A percentile compares a stretch with the other conserved stretches of the same genome.
phyloP scores from a whole-genome alignment of 345 rosid genomes.

The Ceriops zippeliana region DNA sequence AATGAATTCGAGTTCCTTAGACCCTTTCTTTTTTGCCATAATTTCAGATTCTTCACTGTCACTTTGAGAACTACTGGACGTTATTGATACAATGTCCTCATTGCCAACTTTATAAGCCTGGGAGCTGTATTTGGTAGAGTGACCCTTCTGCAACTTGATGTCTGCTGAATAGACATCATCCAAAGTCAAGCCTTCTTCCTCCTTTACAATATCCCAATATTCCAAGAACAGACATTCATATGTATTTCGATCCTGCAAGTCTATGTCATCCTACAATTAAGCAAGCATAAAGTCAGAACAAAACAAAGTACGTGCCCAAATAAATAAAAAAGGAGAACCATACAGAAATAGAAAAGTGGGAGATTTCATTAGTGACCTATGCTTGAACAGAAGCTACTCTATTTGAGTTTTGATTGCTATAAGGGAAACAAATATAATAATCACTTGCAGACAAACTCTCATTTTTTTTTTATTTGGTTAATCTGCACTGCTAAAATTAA shows the following conservation, averaged over 20 bases:
- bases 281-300: neutral
- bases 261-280: conserved; percentile 24
- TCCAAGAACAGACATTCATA: conserved; percentile 42
- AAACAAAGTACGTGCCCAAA: neutral
- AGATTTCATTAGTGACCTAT: neutral
- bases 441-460: neutral
- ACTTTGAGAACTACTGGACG: conserved; percentile 23
- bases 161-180: conserved; percentile 35
- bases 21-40: conserved; percentile 11
- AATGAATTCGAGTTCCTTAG: conserved; percentile 29
- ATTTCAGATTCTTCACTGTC: conserved; percentile 7
- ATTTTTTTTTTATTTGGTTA: too few species aligned
- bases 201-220: conserved; percentile 43
- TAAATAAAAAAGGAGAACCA: neutral
- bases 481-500: neutral
- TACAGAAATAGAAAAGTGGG: neutral
- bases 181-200: conserved; percentile 33
- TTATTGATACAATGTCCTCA: neutral
- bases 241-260: conserved; percentile 32
- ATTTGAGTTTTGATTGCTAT: neutral
- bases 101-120: conserved; percentile 5
- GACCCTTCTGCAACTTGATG: conserved; percentile 14
- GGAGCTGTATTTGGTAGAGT: neutral
- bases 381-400: neutral
- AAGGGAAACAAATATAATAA: neutral